These are phyloP conservation scores for Bremia lactucae DNA, from an alignment of 352 stramenopile species.

Conservation along the genomic window DNA sequence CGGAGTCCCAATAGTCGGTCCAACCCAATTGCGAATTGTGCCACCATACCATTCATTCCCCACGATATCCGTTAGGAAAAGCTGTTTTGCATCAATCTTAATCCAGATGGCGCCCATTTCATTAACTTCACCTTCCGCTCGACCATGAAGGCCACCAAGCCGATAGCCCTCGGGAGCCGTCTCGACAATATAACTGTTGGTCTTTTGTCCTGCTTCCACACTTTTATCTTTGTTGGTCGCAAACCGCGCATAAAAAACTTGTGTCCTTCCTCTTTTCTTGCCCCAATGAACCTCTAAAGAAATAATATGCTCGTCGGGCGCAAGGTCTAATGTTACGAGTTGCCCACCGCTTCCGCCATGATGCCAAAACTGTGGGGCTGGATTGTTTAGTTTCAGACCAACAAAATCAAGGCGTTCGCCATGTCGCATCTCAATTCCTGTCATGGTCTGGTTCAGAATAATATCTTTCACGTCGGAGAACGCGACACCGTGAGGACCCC, in stretches of 20 bases:
- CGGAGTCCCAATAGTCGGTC: slow-evolving; percentile 3
- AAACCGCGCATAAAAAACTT: slow-evolving; percentile 12
- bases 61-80: slow-evolving; percentile 11
- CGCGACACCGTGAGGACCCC: slow-evolving; percentile 6
- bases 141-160: slow-evolving; percentile 12
- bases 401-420: slow-evolving; percentile 4
- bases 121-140: slow-evolving; percentile 7
- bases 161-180: slow-evolving; percentile 8
- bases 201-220: slow-evolving; percentile 8
- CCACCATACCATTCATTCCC: slow-evolving; percentile 11
- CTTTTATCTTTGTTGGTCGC: slow-evolving; percentile 3
- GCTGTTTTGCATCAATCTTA: slow-evolving; percentile 5
- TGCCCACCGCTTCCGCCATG: slow-evolving; percentile 9
- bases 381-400: slow-evolving; percentile 1
- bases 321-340: slow-evolving; percentile 5
- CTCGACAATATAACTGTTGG: not conserved
- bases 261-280: slow-evolving; percentile 4
- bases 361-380: slow-evolving; percentile 5
- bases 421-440: slow-evolving; percentile 9
- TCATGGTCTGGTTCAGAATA: slow-evolving; percentile 10
- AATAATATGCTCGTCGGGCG: slow-evolving; percentile 7
- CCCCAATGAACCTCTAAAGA: slow-evolving; percentile 19
- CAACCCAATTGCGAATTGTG: slow-evolving; percentile 18
- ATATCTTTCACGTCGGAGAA: slow-evolving; percentile 15
- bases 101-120: slow-evolving; percentile 22